Base-by-base conservation (phyloP, 2,329 filamentous ascomycete species). In the Talaromyces sp. region DNA sequence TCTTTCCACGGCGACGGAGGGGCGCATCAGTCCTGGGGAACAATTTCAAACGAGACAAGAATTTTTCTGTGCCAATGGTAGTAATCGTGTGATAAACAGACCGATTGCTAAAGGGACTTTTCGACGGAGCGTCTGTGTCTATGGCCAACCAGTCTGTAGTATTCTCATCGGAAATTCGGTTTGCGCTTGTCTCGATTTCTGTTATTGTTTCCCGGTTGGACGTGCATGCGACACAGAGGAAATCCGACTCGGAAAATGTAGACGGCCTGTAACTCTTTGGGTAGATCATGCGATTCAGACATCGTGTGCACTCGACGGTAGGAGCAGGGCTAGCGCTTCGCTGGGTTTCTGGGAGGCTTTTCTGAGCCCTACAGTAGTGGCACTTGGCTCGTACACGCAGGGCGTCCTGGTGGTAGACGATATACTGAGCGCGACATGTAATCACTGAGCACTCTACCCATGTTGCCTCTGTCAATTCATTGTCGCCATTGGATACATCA, bases 391-490 rank as follows among this genome's bases (percentile, higher is more conserved):
- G 25, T 30, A 30, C 11, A 3, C 22, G 49, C 9, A 52, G 22
- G 9, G 0, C 77, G 75, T 4, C 77, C 78, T 65, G 82, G 82
- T 59, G 74, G 66, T 84, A 83, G 4, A 83, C 77, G 30, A 83
- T 76, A 64, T 83, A 84, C 66, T 82, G 80, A 1, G 75, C 79
- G 11, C 80, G 75, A 67, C 81, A 84, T 9, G 68, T 67, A 1
- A 55, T 60, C n/a, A 73, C 69, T 42, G 63, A 69, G 65, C 82
- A 84, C 66, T 83, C 81, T 0, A 81, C 78, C 81, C 81, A 84
- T 17, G 72, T 71, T 0, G 70, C 73, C 3, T 66, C 64, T 0
- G 76, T 78, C 9, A 62, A 58, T 47, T 72, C 68, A 42, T 65
- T 67, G 59, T 78, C 71, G 0, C 70, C 65, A 27, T 61, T 61